phyloP scores from a whole-genome alignment of 331 rosid species.

The Quercus phellos region DNA sequence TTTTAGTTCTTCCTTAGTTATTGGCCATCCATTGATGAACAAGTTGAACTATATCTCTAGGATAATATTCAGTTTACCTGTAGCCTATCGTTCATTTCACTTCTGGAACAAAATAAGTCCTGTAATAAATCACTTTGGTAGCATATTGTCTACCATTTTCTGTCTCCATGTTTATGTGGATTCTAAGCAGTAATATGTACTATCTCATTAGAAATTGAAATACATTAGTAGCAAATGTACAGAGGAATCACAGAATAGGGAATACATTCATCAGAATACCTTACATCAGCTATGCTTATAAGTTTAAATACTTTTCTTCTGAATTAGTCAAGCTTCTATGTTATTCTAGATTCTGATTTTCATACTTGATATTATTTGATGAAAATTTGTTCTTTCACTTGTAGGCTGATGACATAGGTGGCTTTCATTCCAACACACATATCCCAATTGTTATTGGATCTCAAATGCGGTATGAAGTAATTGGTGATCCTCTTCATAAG shows the following conservation, averaged over 20 bases:
- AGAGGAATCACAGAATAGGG: no score
- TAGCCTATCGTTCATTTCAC: neutral
- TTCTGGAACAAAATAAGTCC: neutral
- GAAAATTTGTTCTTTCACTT: slow-evolving; percentile 11
- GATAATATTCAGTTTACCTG: neutral
- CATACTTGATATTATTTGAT: neutral
- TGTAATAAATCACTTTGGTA: neutral
- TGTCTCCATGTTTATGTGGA: neutral
- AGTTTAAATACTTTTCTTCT: neutral
- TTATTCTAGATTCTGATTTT: neutral
- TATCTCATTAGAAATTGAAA: neutral
- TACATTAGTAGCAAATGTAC: neutral
- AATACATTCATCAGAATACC: neutral
- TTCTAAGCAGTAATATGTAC: neutral
- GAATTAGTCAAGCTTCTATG: neutral
- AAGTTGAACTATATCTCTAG: neutral
- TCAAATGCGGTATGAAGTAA: slow-evolving; percentile 82
- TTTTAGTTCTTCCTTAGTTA: neutral
- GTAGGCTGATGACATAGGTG: slow-evolving; percentile 68
- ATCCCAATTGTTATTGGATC: slow-evolving; percentile 78
- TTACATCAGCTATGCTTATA: neutral
- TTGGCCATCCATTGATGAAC: neutral
- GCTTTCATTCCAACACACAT: slow-evolving; percentile 78
- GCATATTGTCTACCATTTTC: neutral
- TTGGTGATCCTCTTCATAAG: slow-evolving; percentile 83